phyloP scores from a whole-genome alignment of 148 eudicot species.

The Arctostaphylos glauca region DNA sequence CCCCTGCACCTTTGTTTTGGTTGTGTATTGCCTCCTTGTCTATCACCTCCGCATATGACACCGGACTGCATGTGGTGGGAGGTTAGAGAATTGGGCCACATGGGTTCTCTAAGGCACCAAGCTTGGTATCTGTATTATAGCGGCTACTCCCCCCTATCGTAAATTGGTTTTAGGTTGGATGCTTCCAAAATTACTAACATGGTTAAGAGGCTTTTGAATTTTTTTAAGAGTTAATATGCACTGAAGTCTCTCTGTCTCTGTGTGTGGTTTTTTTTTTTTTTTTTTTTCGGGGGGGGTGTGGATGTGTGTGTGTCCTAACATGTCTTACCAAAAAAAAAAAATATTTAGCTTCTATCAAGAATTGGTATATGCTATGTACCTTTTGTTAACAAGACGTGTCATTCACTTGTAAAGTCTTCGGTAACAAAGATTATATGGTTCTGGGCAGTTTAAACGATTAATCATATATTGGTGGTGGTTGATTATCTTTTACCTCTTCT shows the following conservation, averaged over 20 bases:
- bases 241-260: not conserved
- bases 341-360: too few relatives aligned
- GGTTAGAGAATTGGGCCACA: too few relatives aligned
- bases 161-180: not conserved
- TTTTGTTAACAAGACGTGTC: not conserved
- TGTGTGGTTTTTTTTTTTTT: too few relatives aligned
- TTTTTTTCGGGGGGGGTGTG: too few relatives aligned
- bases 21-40: too few relatives aligned
- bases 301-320: too few relatives aligned
- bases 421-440: not conserved
- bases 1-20: too few relatives aligned
- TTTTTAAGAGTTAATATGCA: not conserved
- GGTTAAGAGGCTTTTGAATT: not conserved
- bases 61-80: too few relatives aligned
- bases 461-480: not conserved
- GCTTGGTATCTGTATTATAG: too few relatives aligned
- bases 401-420: not conserved
- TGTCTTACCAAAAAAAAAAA: too few relatives aligned
- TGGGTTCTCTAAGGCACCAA: too few relatives aligned
- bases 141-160: not conserved
- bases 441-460: not conserved
- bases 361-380: not conserved
- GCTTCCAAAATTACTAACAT: not conserved
- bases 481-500: not conserved
- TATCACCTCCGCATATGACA: too few relatives aligned